Conservation (phyloP, 768 basidiomycete species). For the Suillus sp. region DNA sequence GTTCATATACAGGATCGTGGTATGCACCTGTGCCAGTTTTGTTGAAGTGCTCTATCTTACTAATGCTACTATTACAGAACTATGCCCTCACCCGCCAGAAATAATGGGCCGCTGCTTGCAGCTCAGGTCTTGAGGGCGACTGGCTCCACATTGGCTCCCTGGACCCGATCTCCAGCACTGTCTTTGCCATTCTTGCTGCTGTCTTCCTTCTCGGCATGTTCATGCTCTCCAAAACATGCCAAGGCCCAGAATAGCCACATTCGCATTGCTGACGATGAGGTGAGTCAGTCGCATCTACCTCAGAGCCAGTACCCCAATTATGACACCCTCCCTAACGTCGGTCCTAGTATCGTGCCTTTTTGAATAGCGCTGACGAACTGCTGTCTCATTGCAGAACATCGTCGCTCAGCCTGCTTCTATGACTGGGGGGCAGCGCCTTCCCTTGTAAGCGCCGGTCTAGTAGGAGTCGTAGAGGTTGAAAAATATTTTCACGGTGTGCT, state of each 20-base stretch:
- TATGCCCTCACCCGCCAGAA: slow-evolving; percentile 46
- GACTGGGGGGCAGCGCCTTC: slow-evolving; percentile 31
- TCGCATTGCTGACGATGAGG: slow-evolving; percentile 41
- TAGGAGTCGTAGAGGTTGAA: slow-evolving; percentile 6
- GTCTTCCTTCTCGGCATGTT: slow-evolving; percentile 37
- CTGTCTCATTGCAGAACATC: slow-evolving; percentile 21
- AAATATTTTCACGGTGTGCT: not conserved
- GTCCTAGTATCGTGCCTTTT: slow-evolving; percentile 11
- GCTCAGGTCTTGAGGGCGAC: slow-evolving; percentile 31
- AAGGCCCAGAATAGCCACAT: slow-evolving; percentile 35
- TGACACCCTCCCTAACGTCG: slow-evolving; percentile 16
- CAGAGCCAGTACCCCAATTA: slow-evolving; percentile 10
- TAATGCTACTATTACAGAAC: slow-evolving; percentile 34
- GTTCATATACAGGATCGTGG: slow-evolving; percentile 83
- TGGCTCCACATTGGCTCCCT: slow-evolving; percentile 35
- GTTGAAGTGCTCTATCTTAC: slow-evolving; percentile 2
- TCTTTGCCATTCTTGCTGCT: slow-evolving; percentile 38
- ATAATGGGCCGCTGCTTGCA: slow-evolving; percentile 47
- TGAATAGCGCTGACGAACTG: slow-evolving; percentile 12
- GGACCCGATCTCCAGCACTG: slow-evolving; percentile 32
- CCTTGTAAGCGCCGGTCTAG: slow-evolving; percentile 21
- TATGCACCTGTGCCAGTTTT: slow-evolving; percentile 31
- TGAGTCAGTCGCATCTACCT: slow-evolving; percentile 22
- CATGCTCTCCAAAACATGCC: slow-evolving; percentile 35
- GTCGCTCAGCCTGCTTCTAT: slow-evolving; percentile 26